A percentile compares a stretch with the other conserved stretches of the same genome.
Conservation (phyloP, 108 stramenopile species). For the Chaetoceros muelleri region DNA sequence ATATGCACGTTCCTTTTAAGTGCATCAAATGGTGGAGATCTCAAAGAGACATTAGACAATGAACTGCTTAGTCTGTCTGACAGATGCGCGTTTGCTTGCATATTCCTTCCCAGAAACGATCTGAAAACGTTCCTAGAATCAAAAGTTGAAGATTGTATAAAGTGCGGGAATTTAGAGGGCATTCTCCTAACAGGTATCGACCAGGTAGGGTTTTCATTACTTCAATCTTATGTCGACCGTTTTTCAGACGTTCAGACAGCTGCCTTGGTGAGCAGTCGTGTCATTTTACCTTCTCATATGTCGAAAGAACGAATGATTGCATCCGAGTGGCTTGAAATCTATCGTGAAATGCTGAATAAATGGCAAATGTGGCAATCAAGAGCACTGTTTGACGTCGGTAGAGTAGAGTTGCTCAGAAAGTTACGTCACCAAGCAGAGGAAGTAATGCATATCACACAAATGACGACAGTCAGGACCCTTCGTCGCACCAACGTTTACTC, state of each 20-base stretch:
- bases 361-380: constrained; percentile 77
- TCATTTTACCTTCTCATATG: constrained; percentile 57
- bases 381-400: constrained; percentile 70
- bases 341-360: constrained; percentile 56
- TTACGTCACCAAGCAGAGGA: constrained; percentile 7
- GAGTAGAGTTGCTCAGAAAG: constrained; percentile 50
- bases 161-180: constrained; percentile 62
- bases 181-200: constrained; percentile 65
- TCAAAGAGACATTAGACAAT: constrained; percentile 41
- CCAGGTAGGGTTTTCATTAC: constrained; percentile 55
- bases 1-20: constrained; percentile 47
- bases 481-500: neutral
- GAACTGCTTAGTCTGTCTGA: constrained; percentile 48
- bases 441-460: neutral
- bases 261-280: constrained; percentile 60
- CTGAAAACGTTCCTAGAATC: constrained; percentile 41
- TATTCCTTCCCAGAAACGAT: constrained; percentile 39
- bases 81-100: constrained; percentile 67
- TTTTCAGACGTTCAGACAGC: constrained; percentile 68
- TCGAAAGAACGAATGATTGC: constrained; percentile 38
- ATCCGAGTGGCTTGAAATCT: constrained; percentile 72
- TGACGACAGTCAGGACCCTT: neutral
- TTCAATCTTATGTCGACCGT: constrained; percentile 69
- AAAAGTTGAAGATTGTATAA: constrained; percentile 43
- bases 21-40: constrained; percentile 26